Evolutionary conservation across 805 yeast genomes (phyloP).

Genomic region (Candida boidinii): DNA sequence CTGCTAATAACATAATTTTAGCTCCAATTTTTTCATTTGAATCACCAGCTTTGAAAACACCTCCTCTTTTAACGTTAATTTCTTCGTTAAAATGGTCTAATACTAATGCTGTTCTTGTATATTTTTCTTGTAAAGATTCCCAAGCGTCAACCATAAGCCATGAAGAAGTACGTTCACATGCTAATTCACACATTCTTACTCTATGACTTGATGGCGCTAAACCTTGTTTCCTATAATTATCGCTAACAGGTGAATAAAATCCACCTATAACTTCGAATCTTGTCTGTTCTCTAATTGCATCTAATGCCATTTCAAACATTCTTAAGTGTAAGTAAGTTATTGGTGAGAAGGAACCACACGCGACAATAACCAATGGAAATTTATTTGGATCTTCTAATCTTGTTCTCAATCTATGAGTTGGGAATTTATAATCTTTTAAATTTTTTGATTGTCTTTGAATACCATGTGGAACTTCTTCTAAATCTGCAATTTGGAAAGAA

Average conservation of each 20-base stretch:
- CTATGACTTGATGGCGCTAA: slow-evolving; percentile 83
- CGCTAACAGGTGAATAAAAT: slow-evolving; percentile 89
- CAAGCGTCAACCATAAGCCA: slow-evolving; percentile 99
- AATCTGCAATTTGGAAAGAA: slow-evolving; percentile 72
- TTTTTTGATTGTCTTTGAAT: slow-evolving; percentile 77
- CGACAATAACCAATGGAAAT: slow-evolving; percentile 87
- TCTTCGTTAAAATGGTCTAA: slow-evolving; percentile 96
- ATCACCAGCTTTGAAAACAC: slow-evolving; percentile 55
- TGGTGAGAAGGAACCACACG: slow-evolving; percentile 96
- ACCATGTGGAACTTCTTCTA: slow-evolving; percentile 96
- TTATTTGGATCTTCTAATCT: slow-evolving; percentile 65
- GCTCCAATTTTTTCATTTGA: slow-evolving; percentile 55
- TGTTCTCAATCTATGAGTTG: slow-evolving; percentile 75
- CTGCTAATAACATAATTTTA: slow-evolving; percentile 92
- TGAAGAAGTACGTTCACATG: slow-evolving; percentile 91
- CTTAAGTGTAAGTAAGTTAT: slow-evolving; percentile 89
- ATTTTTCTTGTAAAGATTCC: slow-evolving; percentile 89
- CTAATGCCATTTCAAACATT: slow-evolving; percentile 99
- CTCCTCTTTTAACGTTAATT: slow-evolving; percentile 83
- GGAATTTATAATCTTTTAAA: slow-evolving; percentile 67
- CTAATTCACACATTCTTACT: slow-evolving; percentile 96
- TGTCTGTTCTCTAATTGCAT: slow-evolving; percentile 84
- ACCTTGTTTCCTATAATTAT: slow-evolving; percentile 89
- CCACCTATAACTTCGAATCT: slow-evolving; percentile 95
- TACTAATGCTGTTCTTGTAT: slow-evolving; percentile 91